Base-by-base conservation (phyloP, 495 filamentous ascomycete species). In the Darksidea phi region DNA sequence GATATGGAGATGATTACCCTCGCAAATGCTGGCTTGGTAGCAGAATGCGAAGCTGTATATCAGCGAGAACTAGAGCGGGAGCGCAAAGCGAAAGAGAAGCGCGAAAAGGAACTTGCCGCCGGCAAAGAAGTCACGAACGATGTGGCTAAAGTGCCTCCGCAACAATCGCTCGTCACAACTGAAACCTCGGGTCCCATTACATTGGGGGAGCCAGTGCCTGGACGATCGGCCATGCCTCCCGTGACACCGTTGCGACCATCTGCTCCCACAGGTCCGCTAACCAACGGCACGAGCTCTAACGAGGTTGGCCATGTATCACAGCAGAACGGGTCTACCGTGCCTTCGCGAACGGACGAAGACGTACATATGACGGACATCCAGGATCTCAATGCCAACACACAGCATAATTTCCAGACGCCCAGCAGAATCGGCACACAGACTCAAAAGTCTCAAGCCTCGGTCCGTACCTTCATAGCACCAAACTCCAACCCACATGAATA, bases 401-500 rank as follows among this genome's bases (percentile, higher is more conserved):
- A 69, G 38, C 61, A 74, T 4, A 74, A 46, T 69, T 77, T 71
- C 67, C 64, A 54, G 54, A 65, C 67, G 51, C 50, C 54, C 54
- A 58, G 61, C 60, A 54, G 69, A 52, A 67, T 66, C 4, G 74
- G 71, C 37, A 32, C 59, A 6, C 69, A 65, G 58, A 77, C 73
- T 54, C 80, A 82, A 53, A 78, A 79, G 34, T 86, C 89, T 4
- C 91, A 96, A 72, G 78, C 80, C 41, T 88, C 86, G 7, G 84
- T 81, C 0, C 78, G 91, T 49, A 91, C 89, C 3, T 82, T 87
- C 21, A 80, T 96, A 71, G 85, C 87, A 10, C 82, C 84, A 8
- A 88, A 88, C 13, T 87, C 91, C 32, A 86, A 91, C 50, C 84
- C 88, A 3, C 84, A 79, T 2, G 88, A 89, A 45, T 84, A 93